Evolutionary conservation across 768 basidiomycete genomes (phyloP), one percentile per base, ranked within the genome.

Genomic region (Suillus americanus): DNA sequence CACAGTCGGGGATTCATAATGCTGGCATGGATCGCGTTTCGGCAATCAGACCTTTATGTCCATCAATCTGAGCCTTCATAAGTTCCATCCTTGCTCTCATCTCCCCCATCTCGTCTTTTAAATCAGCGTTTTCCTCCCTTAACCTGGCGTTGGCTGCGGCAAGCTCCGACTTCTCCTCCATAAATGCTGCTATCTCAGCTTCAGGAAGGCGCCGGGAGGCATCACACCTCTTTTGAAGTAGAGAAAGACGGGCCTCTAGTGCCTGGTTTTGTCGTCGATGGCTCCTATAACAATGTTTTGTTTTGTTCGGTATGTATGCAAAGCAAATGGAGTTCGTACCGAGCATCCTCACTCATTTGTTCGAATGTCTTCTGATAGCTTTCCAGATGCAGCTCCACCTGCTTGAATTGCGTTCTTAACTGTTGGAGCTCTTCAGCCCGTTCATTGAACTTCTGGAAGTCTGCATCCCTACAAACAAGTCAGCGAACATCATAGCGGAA

Each of bases 71-170:
- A 56, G 80, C 83, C 68, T 84, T 89, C 69, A 92, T 73, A 25
- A 86, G 70, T 69, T 92, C 90, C 13, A 92, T 80, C 82, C 89
- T 91, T 28, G 86, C 88, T 64, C 82, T 82, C 75, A 92, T 74
- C 69, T 91, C 90, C 66, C 92, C 85, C 46, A 85, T 74, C 66
- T 86, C 85, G 28, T 87, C 85, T 48, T 76, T 72, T 64, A 87
- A 68, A 28, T 82, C 81, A 3, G 74, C 73, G 65, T 92, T 94
- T 66, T 89, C 84, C 25, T 86, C 85, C 40, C 80, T 78, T 51
- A 92, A 71, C 62, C 78, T 80, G 54, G 78, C 75, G 68, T 90
- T 90, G n/a, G 78, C 74, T 23, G 80, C 75, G n/a, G 72, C 75
- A 50, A 88, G 72, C 18, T 75, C 69, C 16, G 77, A 77, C 70